Base-by-base conservation (phyloP, 2,329 filamentous ascomycete genomes). In the Sclerotinia nivalis region DNA sequence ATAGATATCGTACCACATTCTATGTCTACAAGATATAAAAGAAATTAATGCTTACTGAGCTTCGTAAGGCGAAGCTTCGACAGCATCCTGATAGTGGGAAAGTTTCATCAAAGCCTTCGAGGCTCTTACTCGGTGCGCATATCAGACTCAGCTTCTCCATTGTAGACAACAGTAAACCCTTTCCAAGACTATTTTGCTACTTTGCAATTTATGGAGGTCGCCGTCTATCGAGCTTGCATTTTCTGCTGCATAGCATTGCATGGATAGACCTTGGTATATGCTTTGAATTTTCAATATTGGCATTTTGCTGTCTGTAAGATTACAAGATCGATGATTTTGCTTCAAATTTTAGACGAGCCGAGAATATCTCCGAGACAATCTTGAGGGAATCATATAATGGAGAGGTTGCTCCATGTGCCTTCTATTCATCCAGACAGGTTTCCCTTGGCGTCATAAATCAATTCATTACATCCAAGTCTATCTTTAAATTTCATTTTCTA, bases 231-330 rank as follows among this genome's bases (percentile, higher is more conserved):
- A 15, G 15, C 28, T 31, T 31, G 15, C 8, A 31, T 20, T 20
- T 31, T 2, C 15, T 22, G 10, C 31, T 6, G 25, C 8, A 8
- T 2, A 55, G 4, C n/a, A 31, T 3, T 55, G 15, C 25, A 2
- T 20, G 3, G 3, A 31, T 15, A 2, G 15, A 20, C 9, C 4
- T 10, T 4, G 1, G 15, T 20, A 8, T 9, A 22, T 22, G 18
- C 3, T 20, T 31, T 55, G 28, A 9, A 31, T 1, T 5, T 0
- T 20, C 28, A 1, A 31, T 31, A 0, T 5, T 55, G 2, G 25
- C 52, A 55, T 22, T 3, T 55, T 31, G 4, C 25, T 22, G 28
- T 4, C 8, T 55, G 28, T 31, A 55, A 31, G 28, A 55, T 31
- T 10, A 2, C 4, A 31, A 20, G 25, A 20, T 4, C 20, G 2